Evolutionary conservation across 805 yeast genomes (phyloP), one percentile per base, ranked within the genome.

Genomic region (Metschnikowia kofuensis): DNA sequence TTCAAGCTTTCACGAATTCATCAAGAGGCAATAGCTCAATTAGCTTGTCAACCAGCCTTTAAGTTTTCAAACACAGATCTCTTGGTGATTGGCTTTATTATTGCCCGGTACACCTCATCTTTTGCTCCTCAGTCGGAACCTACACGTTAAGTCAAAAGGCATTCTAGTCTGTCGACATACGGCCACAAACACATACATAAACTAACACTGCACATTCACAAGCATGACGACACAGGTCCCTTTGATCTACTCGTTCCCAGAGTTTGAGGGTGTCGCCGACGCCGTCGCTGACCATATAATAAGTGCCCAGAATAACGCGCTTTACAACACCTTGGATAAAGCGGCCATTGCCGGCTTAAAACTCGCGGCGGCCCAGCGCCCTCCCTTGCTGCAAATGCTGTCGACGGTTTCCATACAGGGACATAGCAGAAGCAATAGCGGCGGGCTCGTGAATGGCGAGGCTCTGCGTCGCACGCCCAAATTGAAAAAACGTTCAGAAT

Each of bases 281-380:
- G 98, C 98, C 26, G 96, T 92, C 29, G 97, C 97, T 1, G 97
- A 94, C 68, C 96, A 91, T 67, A 85, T 92, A 42, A 82, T 90
- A 34, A 81, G 87, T 29, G 95, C 96, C 11, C 98, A 94, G 69
- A 88, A 91, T 62, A 68, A 78, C 52, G 80, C 90, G 9, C 69
- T 87, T 35, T 79, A 74, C 59, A 65, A 69, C 51, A 69, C 76
- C 1, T 57, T 69, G 51, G 77, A 74, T 53, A 58, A 52, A 29
- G 56, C 60, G 14, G 66, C 66, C 53, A 70, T 72, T 35, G 64
- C 57, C 36, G 48, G 57, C n/a, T 53, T 66, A 48, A 66, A 69
- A 60, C 65, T 64, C 39, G 65, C 64, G 41, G 54, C 52, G 7
- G 48, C 56, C 14, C 42, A 30, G 36, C 53, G 58, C 16, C 57